These are phyloP conservation scores for Neurospora sp. DNA, from an alignment of 495 filamentous ascomycete species.

Conservation along the genomic window DNA sequence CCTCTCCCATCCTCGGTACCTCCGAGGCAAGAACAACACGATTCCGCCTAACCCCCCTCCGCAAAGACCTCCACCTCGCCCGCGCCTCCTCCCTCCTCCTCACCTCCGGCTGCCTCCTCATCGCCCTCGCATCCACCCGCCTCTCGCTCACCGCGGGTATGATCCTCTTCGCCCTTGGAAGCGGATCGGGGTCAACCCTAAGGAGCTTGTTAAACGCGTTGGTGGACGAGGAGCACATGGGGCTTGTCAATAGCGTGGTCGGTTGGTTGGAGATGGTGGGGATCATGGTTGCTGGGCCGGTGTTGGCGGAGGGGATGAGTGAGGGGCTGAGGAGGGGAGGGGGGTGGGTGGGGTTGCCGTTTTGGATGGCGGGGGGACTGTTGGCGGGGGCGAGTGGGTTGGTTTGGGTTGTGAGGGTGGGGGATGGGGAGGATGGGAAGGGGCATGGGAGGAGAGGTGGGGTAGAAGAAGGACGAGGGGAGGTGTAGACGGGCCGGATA, in stretches of 20 bases:
- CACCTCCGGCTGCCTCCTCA: neutral
- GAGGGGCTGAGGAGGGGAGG: constrained; percentile 18
- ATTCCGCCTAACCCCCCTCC: neutral
- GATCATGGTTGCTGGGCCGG: constrained; percentile 14
- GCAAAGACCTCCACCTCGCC: neutral
- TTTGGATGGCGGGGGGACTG: constrained; percentile 14
- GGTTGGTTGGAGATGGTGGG: constrained; percentile 20
- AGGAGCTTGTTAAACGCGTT: constrained; percentile 20
- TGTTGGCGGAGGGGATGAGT: constrained; percentile 19
- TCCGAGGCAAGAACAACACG: neutral
- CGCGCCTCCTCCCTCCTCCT: constrained; percentile 3
- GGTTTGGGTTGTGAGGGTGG: constrained; percentile 13
- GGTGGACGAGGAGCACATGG: constrained; percentile 26
- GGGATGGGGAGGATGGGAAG: constrained; percentile 2
- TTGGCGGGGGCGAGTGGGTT: constrained; percentile 4
- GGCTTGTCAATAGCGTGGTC: constrained; percentile 20
- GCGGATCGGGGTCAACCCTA: constrained; percentile 9
- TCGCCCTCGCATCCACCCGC: neutral
- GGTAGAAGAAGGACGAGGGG: neutral
- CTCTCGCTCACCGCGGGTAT: constrained; percentile 6
- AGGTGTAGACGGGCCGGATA: neutral
- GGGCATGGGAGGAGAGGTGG: neutral
- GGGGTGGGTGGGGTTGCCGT: constrained; percentile 19
- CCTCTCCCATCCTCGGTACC: neutral
- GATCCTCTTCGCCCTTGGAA: constrained; percentile 14